Base-by-base conservation (phyloP, 2,329 filamentous ascomycete species). In the Scytalidium lignicola region DNA sequence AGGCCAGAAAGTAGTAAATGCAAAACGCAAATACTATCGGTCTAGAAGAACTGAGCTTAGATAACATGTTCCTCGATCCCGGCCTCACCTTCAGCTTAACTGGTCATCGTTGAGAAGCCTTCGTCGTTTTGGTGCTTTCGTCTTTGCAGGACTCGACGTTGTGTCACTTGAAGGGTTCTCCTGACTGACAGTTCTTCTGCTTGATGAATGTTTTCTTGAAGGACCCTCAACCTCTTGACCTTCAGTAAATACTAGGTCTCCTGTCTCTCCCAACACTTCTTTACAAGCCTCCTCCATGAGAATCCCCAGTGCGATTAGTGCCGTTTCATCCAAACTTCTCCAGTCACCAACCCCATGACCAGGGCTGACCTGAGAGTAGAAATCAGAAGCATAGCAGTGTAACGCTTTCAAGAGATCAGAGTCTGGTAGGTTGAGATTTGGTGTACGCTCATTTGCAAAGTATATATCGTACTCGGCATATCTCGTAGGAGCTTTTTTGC, bases 261-360 rank as follows among this genome's bases (percentile, higher is more conserved):
- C 88, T 12, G 73, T 78, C 48, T 74, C 70, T 3, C 85, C 86
- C 18, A 91, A 68, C 5, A 74, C 65, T 43, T 83, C 78, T 39
- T 74, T 72, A 15, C 78, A 74, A 2, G 80, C 78, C 66, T 92
- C 88, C 67, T 92, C 87, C 40, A 91, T 69, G 49, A 92, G 66
- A 44, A 92, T 81, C 1, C 87, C 86, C 59, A 92, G 74, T 1
- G 87, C 86, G 47, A 92, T 69, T 50, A 92, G 72, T 3, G 87
- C 87, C 13, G 86, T 89, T 69, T 89, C 88, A 61, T 92, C 86
- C 78, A 92, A 80, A 64, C 81, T 87, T 55, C 75, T 68, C 61
- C 68, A 75, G 44, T 71, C 67, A 21, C 58, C 63, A n/a, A 53
- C 49, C 17, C 61, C 67, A 5, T 55, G 49, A 45, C 60, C 56